These are phyloP conservation scores for Nemania diffusa DNA, from an alignment of 2,329 filamentous ascomycete genomes.

Conservation along the genomic window DNA sequence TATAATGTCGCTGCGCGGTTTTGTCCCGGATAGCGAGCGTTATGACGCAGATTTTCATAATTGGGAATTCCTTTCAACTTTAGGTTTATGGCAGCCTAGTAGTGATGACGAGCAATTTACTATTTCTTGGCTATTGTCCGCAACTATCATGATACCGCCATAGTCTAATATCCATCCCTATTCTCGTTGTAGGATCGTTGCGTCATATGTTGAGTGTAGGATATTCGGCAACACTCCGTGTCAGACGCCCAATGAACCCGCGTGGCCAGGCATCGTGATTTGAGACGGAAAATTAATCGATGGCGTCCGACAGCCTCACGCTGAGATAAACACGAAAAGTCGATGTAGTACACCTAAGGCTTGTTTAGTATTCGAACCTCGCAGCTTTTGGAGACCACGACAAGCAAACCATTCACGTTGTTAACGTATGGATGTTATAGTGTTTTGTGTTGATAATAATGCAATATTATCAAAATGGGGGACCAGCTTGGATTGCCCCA, in stretches of 20 bases:
- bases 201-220: slow-evolving; percentile 9
- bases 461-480: slow-evolving; percentile 35
- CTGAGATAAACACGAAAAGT: not conserved
- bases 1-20: not conserved
- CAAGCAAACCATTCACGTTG: not conserved
- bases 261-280: not conserved
- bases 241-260: not conserved
- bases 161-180: not conserved
- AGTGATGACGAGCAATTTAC: slow-evolving; percentile 21
- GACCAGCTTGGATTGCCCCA: slow-evolving; percentile 35
- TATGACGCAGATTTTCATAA: slow-evolving; percentile 14
- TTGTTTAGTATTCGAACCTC: not conserved
- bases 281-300: not conserved
- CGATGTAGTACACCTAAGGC: not conserved
- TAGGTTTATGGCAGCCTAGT: slow-evolving; percentile 26
- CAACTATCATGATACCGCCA: not conserved
- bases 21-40: not conserved
- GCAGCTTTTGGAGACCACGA: not conserved
- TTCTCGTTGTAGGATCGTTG: not conserved
- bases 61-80: slow-evolving; percentile 13
- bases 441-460: not conserved
- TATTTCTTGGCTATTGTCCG: not conserved
- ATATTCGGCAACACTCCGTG: not conserved
- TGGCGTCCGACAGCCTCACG: not conserved
- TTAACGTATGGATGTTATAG: not conserved